Percentiles rank a stretch among this genome's conserved stretches.
These are phyloP conservation scores for Trametes maxima DNA, from an alignment of 768 basidiomycete species.

Conservation along the genomic window DNA sequence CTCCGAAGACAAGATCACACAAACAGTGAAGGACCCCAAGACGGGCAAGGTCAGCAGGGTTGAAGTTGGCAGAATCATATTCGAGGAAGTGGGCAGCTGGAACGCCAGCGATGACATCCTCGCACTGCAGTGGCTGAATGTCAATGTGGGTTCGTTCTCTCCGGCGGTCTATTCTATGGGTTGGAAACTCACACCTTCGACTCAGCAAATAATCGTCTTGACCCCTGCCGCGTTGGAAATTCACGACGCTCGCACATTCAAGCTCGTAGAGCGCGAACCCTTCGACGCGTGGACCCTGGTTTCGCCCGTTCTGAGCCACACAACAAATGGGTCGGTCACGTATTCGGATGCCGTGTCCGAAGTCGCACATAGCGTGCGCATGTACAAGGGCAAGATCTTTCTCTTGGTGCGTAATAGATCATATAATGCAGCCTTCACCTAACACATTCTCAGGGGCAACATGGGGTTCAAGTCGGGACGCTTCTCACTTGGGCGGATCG, in stretches of 20 bases:
- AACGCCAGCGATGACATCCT: slow-evolving; percentile 62
- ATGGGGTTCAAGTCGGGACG: slow-evolving; percentile 77
- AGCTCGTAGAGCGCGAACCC: slow-evolving; percentile 61
- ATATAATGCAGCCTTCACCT: not conserved
- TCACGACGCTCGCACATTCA: slow-evolving; percentile 60
- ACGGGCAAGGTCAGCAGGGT: slow-evolving; percentile 61
- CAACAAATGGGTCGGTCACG: slow-evolving; percentile 47
- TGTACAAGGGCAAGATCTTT: slow-evolving; percentile 92
- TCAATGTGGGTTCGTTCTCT: slow-evolving; percentile 66
- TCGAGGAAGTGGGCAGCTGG: slow-evolving; percentile 65
- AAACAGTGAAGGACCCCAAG: slow-evolving; percentile 51
- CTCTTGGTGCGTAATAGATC: slow-evolving; percentile 64
- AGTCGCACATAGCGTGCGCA: slow-evolving; percentile 69
- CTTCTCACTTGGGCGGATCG: slow-evolving; percentile 95
- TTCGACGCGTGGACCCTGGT: slow-evolving; percentile 61
- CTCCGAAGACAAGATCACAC: slow-evolving; percentile 57
- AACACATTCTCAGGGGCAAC: slow-evolving; percentile 50
- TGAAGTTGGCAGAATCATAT: slow-evolving; percentile 66
- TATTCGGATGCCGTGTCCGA: slow-evolving; percentile 54
- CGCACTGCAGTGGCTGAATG: slow-evolving; percentile 86
- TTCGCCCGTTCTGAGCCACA: slow-evolving; percentile 53
- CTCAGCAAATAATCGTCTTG: slow-evolving; percentile 69
- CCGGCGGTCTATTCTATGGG: not conserved
- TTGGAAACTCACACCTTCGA: not conserved
- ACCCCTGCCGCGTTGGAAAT: slow-evolving; percentile 64